phyloP scores from a whole-genome alignment of 306 rosid genomes.

The Fragaria ananassa region DNA sequence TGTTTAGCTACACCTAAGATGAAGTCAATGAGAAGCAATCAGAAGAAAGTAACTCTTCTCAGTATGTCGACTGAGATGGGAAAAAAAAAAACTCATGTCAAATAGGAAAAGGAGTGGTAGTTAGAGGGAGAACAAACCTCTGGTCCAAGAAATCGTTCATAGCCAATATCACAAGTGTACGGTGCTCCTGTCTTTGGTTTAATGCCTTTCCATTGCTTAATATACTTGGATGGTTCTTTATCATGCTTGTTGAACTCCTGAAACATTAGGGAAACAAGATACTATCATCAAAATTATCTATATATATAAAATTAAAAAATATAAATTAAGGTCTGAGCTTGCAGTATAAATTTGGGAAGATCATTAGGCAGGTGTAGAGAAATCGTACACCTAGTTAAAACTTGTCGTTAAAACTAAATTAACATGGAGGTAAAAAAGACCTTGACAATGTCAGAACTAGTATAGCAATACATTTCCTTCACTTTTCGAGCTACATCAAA shows the following conservation, averaged over 20 bases:
- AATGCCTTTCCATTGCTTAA: slow-evolving; percentile 95
- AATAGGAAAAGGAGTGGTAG: background rate
- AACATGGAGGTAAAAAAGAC: slow-evolving; percentile 34
- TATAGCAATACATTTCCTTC: slow-evolving; percentile 94
- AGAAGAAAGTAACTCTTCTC: background rate
- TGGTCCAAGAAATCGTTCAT: slow-evolving; percentile 97
- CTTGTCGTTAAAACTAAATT: background rate
- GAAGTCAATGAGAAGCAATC: background rate
- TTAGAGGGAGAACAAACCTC: slow-evolving; percentile 55
- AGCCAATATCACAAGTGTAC: slow-evolving; percentile 96
- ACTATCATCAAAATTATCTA: slow-evolving; percentile 22
- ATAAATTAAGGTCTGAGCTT: slow-evolving; percentile 3
- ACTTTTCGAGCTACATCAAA: slow-evolving; percentile 98
- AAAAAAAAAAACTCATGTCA: slow-evolving; percentile 10
- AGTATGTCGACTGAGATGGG: background rate
- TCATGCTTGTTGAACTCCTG: slow-evolving; percentile 98
- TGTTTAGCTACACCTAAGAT: slow-evolving; percentile 11
- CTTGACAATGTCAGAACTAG: slow-evolving; percentile 97
- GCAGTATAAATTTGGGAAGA: slow-evolving; percentile 10
- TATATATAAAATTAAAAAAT: slow-evolving; percentile 6
- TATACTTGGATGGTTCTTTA: slow-evolving; percentile 85
- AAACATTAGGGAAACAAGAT: slow-evolving; percentile 29
- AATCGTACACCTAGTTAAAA: slow-evolving; percentile 12
- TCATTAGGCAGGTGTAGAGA: slow-evolving; percentile 17
- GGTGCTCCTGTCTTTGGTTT: slow-evolving; percentile 99